These are phyloP conservation scores for Pulveroboletus sp. DNA, from an alignment of 768 basidiomycete species.

Conservation along the genomic window DNA sequence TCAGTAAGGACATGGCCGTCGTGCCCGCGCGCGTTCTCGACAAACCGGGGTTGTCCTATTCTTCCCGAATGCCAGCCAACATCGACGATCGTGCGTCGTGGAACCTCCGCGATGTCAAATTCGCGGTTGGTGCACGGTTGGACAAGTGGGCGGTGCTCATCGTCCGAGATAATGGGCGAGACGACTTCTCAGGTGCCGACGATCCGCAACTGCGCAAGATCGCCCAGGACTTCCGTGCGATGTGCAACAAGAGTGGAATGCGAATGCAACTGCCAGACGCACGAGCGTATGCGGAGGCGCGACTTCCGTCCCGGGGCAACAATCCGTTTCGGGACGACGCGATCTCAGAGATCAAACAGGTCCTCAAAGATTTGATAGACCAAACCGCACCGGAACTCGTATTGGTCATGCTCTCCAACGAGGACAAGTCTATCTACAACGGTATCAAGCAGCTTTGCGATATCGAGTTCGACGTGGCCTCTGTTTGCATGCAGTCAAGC, in stretches of 20 bases:
- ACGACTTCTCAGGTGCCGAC: slow-evolving; percentile 48
- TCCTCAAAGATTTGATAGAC: background rate
- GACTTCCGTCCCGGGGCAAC: slow-evolving; percentile 42
- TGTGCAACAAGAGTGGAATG: slow-evolving; percentile 69
- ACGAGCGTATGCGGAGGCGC: slow-evolving; percentile 32
- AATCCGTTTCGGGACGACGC: slow-evolving; percentile 53
- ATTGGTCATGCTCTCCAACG: slow-evolving; percentile 45
- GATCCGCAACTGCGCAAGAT: slow-evolving; percentile 47
- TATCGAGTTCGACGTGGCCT: slow-evolving; percentile 45
- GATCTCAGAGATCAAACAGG: slow-evolving; percentile 29
- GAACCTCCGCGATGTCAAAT: slow-evolving; percentile 53
- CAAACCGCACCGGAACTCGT: slow-evolving; percentile 22
- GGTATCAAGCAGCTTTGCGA: slow-evolving; percentile 51
- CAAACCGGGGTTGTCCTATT: slow-evolving; percentile 42
- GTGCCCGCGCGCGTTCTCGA: slow-evolving; percentile 51
- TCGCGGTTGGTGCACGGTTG: slow-evolving; percentile 53
- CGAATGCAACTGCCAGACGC: slow-evolving; percentile 30
- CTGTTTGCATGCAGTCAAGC: slow-evolving; percentile 65
- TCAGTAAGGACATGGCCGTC: slow-evolving; percentile 47
- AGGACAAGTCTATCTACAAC: slow-evolving; percentile 46
- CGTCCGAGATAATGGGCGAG: slow-evolving; percentile 49
- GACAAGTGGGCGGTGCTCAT: slow-evolving; percentile 66
- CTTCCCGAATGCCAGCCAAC: slow-evolving; percentile 13
- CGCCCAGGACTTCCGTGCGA: slow-evolving; percentile 49
- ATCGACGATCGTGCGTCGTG: slow-evolving; percentile 45